phyloP scores from a whole-genome alignment of 805 yeast species.

The Ogataea pignaliae region DNA sequence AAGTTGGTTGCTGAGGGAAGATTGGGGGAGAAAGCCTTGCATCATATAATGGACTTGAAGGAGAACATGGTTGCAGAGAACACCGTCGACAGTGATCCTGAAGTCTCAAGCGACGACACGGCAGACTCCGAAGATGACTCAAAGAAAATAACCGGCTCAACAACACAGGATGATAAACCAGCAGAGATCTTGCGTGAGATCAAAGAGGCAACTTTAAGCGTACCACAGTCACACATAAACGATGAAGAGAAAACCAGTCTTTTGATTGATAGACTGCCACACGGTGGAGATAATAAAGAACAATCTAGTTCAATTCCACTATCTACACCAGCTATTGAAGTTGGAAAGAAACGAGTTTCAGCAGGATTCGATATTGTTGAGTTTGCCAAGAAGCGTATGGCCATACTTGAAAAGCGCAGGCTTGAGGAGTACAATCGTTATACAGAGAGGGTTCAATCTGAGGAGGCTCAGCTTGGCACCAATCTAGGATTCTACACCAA shows the following conservation, averaged over 20 bases:
- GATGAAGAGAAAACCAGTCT: slow-evolving; percentile 1
- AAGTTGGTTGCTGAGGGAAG: slow-evolving; percentile 77
- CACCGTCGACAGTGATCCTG: slow-evolving; percentile 14
- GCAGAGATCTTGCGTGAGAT: not conserved
- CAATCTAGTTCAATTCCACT: not conserved
- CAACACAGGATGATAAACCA: not conserved
- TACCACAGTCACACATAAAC: not conserved
- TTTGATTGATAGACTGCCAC: slow-evolving; percentile 1
- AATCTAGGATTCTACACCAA: slow-evolving; percentile 29
- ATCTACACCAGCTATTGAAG: slow-evolving; percentile 3
- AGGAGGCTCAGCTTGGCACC: slow-evolving; percentile 28
- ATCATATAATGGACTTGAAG: slow-evolving; percentile 40
- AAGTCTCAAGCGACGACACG: slow-evolving; percentile 9
- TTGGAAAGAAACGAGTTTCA: not conserved
- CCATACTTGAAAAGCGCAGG: slow-evolving; percentile 31
- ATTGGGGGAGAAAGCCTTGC: slow-evolving; percentile 73
- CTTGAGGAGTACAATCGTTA: slow-evolving; percentile 30
- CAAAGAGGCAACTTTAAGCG: too few species aligned
- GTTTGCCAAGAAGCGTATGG: slow-evolving; percentile 48
- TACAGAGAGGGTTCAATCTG: slow-evolving; percentile 28
- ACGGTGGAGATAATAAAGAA: not conserved
- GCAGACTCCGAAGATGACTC: slow-evolving; percentile 4
- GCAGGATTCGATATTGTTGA: slow-evolving; percentile 50
- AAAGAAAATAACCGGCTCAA: not conserved
- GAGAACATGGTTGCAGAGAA: slow-evolving; percentile 12